Evolutionary conservation across 2,329 filamentous ascomycete genomes (phyloP).

Genomic region (Curvularia sp.): DNA sequence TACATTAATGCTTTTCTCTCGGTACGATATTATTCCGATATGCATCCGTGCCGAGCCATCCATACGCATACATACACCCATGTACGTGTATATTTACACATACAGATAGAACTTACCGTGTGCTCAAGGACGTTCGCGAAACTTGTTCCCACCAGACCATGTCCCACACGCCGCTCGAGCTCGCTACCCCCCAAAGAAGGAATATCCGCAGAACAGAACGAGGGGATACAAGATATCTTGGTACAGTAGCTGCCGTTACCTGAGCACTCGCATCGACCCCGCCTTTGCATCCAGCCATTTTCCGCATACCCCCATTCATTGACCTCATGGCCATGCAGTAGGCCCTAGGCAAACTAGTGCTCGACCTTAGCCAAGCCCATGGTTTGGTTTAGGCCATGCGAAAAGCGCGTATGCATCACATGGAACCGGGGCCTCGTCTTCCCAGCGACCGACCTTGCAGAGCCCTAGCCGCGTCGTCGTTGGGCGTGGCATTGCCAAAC

Average conservation of each 20-base stretch:
- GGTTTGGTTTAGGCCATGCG: background rate
- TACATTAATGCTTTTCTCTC: background rate
- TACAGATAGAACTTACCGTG: background rate
- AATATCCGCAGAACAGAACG: background rate
- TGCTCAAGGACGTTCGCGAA: background rate
- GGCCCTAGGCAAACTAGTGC: too few species aligned
- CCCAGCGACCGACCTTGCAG: constrained; percentile 31
- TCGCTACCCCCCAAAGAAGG: background rate
- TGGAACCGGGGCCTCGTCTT: constrained; percentile 30
- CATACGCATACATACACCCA: background rate
- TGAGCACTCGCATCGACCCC: background rate
- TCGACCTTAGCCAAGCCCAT: too few species aligned
- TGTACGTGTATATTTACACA: background rate
- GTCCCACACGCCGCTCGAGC: background rate
- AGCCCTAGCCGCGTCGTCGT: constrained; percentile 43
- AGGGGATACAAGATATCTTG: background rate
- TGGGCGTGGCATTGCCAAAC: constrained; percentile 46
- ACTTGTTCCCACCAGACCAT: background rate
- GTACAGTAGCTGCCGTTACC: background rate
- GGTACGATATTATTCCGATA: background rate
- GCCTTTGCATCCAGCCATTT: background rate
- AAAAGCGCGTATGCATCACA: constrained; percentile 27
- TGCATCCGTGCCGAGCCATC: constrained; percentile 1
- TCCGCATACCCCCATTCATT: background rate
- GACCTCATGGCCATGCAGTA: background rate